Conservation (phyloP, 176 grass and related monocot species). For the Echinochloa phyllopogon region DNA sequence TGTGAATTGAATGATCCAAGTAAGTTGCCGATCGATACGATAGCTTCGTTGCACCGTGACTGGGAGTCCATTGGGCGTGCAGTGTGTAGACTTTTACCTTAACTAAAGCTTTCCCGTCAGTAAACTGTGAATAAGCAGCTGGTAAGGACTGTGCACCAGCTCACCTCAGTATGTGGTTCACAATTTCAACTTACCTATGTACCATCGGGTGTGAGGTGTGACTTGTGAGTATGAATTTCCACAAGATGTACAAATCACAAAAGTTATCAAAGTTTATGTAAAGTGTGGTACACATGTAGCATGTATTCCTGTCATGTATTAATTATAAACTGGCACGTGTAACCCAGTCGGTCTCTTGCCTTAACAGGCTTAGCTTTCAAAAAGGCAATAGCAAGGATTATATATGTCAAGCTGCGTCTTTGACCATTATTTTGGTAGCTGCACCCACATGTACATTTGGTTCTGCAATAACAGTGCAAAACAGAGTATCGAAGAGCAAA, state of each 20-base stretch:
- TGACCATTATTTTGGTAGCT: neutral
- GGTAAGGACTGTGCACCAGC: constrained; percentile 26
- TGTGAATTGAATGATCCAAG: constrained; percentile 2
- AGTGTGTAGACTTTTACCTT: constrained; percentile 41
- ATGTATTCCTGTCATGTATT: neutral
- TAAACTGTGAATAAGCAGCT: constrained; percentile 53
- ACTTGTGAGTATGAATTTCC: constrained; percentile 1
- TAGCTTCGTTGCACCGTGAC: constrained; percentile 5
- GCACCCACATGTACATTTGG: neutral
- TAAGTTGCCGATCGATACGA: neutral
- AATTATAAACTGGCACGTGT: neutral
- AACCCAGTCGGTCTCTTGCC: neutral
- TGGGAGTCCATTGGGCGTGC: neutral
- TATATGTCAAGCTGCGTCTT: neutral
- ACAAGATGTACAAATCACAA: constrained; percentile 44
- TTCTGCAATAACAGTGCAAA: neutral
- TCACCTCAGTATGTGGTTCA: constrained; percentile 31
- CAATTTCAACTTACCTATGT: constrained; percentile 3
- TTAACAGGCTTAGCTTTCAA: neutral
- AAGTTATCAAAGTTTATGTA: constrained; percentile 45
- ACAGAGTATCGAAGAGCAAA: neutral
- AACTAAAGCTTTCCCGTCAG: neutral
- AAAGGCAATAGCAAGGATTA: neutral
- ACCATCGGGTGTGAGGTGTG: constrained; percentile 28
- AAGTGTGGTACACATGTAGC: neutral